These are phyloP conservation scores for Lophiotrema nucula DNA, from an alignment of 495 filamentous ascomycete genomes.

Conservation along the genomic window DNA sequence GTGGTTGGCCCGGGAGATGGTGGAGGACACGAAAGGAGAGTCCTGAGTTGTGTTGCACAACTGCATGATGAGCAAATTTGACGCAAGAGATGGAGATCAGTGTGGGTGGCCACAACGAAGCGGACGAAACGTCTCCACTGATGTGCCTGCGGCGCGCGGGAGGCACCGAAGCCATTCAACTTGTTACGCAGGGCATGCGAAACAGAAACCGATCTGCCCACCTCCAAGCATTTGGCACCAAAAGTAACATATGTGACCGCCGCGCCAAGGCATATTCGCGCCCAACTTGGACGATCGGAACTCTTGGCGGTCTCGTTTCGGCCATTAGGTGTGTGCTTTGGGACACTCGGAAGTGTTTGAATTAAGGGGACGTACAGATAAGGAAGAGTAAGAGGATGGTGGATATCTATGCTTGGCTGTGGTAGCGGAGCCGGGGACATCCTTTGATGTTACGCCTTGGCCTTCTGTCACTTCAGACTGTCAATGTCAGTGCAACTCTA, in stretches of 20 bases:
- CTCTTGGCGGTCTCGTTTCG: background rate
- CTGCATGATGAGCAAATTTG: background rate
- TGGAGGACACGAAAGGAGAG: slow-evolving; percentile 35
- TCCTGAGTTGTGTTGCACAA: background rate
- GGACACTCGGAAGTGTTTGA: background rate
- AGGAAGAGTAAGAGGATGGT: too few species aligned
- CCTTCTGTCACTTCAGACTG: too few species aligned
- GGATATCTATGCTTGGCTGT: too few species aligned
- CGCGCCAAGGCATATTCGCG: background rate
- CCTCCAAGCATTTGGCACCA: background rate
- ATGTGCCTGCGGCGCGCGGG: background rate
- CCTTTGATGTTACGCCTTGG: too few species aligned
- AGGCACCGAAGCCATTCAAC: background rate
- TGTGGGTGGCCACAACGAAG: too few species aligned
- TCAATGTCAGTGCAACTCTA: too few species aligned
- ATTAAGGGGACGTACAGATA: too few species aligned
- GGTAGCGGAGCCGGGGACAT: too few species aligned
- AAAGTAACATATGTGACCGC: background rate
- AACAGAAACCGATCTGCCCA: too few species aligned
- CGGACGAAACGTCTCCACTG: too few species aligned
- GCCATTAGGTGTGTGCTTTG: background rate
- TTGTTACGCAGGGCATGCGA: too few species aligned
- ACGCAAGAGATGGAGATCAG: too few species aligned
- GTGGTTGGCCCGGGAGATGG: slow-evolving; percentile 60
- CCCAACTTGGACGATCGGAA: background rate